phyloP scores from a whole-genome alignment of 768 basidiomycete genomes.

The Tricholoma hemisulphureum region DNA sequence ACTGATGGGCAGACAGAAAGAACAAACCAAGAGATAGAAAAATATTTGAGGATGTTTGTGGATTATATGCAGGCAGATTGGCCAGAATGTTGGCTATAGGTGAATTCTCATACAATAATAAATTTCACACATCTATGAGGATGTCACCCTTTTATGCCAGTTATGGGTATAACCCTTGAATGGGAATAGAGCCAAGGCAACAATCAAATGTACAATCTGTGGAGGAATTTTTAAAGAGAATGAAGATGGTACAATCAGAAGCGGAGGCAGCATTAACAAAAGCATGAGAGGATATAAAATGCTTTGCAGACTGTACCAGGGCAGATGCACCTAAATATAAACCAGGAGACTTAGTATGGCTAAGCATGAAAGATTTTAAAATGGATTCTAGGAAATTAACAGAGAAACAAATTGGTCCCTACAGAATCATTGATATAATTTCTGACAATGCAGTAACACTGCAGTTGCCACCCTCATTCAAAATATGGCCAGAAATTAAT shows the following conservation, averaged over 20 bases:
- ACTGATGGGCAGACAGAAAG: constrained; percentile 22
- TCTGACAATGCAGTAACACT: constrained; percentile 17
- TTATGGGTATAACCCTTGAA: no score
- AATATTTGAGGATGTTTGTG: constrained; percentile 25
- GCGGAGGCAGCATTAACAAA: constrained; percentile 1
- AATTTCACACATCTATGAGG: constrained; percentile 20
- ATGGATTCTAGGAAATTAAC: constrained; percentile 16
- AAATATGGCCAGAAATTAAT: neutral
- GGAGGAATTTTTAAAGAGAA: no score
- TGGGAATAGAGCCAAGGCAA: no score
- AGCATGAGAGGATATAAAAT: constrained; percentile 19
- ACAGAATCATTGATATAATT: constrained; percentile 12
- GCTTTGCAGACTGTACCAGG: constrained; percentile 7
- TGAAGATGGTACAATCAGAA: no score
- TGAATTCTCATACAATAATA: constrained; percentile 32
- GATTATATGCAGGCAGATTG: constrained; percentile 28
- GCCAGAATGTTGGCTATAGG: constrained; percentile 25
- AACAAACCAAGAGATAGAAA: constrained; percentile 24
- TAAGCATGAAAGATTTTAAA: constrained; percentile 13
- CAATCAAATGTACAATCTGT: no score
- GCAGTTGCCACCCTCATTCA: neutral
- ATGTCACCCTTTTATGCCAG: constrained; percentile 27
- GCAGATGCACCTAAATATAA: constrained; percentile 5
- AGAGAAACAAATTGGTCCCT: constrained; percentile 18
- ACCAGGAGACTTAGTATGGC: constrained; percentile 15